Percentiles rank a stretch among this genome's conserved stretches.
Evolutionary conservation across 2,329 filamentous ascomycete genomes (phyloP).

Genomic region (Aspergillus quadrilineatus): DNA sequence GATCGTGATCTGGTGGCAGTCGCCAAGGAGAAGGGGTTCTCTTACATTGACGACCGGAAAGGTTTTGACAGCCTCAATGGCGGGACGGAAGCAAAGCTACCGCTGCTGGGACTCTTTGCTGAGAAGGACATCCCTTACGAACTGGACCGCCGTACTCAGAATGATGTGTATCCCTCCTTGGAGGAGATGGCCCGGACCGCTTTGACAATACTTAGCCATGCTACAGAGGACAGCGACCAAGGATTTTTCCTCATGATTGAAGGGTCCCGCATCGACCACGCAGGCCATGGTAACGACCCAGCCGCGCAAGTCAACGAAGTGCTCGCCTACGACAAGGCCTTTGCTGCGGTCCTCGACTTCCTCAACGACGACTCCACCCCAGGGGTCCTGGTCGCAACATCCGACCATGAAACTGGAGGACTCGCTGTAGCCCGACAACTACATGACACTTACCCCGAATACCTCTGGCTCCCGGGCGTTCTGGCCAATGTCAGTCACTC

Average conservation of each 20-base stretch:
- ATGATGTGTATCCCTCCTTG: slow-evolving; percentile 79
- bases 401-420: slow-evolving; percentile 95
- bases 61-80: slow-evolving; percentile 73
- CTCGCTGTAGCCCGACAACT: slow-evolving; percentile 75
- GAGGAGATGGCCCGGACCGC: slow-evolving; percentile 89
- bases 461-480: slow-evolving; percentile 77
- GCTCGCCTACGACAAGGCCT: slow-evolving; percentile 87
- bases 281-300: slow-evolving; percentile 81
- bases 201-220: slow-evolving; percentile 72
- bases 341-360: slow-evolving; percentile 80
- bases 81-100: slow-evolving; percentile 69
- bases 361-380: slow-evolving; percentile 69
- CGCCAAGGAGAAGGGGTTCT: slow-evolving; percentile 77
- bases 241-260: slow-evolving; percentile 99
- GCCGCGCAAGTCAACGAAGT: slow-evolving; percentile 87
- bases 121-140: slow-evolving; percentile 84
- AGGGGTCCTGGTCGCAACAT: slow-evolving; percentile 82
- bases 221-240: slow-evolving; percentile 78
- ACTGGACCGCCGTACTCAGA: slow-evolving; percentile 77
- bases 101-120: slow-evolving; percentile 83
- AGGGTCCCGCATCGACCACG: slow-evolving; percentile 92
- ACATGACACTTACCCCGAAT: slow-evolving; percentile 62
- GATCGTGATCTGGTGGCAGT: slow-evolving; percentile 70
- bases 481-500: slow-evolving; percentile 77
- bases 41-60: slow-evolving; percentile 68